Percentiles rank a stretch among this genome's conserved stretches.
phyloP scores from a whole-genome alignment of 225 moss, liverwort and hornwort species.

The Straminergon stramineum region DNA sequence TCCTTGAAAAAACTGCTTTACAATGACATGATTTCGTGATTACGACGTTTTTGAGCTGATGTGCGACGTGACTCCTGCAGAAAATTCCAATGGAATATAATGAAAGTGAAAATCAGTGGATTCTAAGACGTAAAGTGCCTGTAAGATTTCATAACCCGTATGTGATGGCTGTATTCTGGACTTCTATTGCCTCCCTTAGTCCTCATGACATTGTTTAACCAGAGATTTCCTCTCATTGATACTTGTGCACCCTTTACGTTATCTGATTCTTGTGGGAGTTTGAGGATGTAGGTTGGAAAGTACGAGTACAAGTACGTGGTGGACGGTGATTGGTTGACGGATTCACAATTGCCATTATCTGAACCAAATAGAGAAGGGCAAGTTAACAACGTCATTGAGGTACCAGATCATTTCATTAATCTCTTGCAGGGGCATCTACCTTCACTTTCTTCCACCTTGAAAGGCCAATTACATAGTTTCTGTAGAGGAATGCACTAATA shows the following conservation, averaged over 20 bases:
- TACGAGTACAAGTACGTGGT: conserved; percentile 88
- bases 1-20: not conserved
- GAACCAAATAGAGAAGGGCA: conserved; percentile 80
- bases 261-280: not conserved
- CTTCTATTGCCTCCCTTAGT: not conserved
- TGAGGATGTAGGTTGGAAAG: conserved; percentile 49
- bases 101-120: conserved; percentile 52
- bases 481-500: not conserved
- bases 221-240: not conserved
- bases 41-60: not conserved
- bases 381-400: conserved; percentile 84
- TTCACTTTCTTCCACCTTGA: not conserved
- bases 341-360: conserved; percentile 48
- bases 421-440: not conserved
- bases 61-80: conserved; percentile 16
- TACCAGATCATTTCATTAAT: not conserved
- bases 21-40: not conserved
- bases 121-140: conserved; percentile 62
- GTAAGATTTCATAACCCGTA: conserved; percentile 9
- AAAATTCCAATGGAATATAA: conserved; percentile 50
- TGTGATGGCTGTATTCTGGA: not conserved
- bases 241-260: not conserved
- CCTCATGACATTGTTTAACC: not conserved
- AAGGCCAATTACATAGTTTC: not conserved
- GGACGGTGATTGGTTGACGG: conserved; percentile 67